Percentiles rank a stretch among this genome's conserved stretches.
Evolutionary conservation across 257 asterid genomes (phyloP).

Genomic region (Petrea volubilis): DNA sequence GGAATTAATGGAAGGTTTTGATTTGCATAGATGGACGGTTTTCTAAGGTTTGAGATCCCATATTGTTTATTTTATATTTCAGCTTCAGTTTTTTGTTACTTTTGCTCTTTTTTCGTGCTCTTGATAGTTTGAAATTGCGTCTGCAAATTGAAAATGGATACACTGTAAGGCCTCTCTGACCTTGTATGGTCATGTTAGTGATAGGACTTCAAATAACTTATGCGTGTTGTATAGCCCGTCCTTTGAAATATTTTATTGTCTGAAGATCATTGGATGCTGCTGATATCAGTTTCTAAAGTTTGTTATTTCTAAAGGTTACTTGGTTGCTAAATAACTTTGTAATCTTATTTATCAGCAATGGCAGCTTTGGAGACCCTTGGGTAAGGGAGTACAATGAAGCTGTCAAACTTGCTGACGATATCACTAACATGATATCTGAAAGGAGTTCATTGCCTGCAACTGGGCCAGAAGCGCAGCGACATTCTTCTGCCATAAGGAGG

Average conservation of each 20-base stretch:
- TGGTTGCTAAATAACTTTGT: neutral
- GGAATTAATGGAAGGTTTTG: neutral
- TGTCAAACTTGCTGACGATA: slow-evolving; percentile 79
- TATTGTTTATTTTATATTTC: neutral
- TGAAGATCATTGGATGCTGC: neutral
- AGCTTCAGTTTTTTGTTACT: neutral
- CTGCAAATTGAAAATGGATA: neutral
- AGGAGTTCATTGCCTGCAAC: slow-evolving; percentile 66
- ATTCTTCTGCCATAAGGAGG: slow-evolving; percentile 80
- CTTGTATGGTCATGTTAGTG: neutral
- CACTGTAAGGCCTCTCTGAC: neutral
- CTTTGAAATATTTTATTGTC: neutral
- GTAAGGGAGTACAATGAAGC: slow-evolving; percentile 95
- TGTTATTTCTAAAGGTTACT: neutral
- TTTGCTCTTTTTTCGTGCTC: neutral
- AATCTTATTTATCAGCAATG: slow-evolving; percentile 54
- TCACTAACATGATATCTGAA: slow-evolving; percentile 81
- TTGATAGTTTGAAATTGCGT: neutral
- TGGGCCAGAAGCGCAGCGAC: slow-evolving; percentile 86
- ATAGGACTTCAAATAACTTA: neutral
- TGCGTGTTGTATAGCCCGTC: neutral
- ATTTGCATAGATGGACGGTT: neutral
- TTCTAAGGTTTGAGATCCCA: neutral
- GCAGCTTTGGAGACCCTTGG: slow-evolving; percentile 82
- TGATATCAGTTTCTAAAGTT: neutral